Base-by-base conservation (phyloP, 805 yeast species). In the Starmerella bombi region DNA sequence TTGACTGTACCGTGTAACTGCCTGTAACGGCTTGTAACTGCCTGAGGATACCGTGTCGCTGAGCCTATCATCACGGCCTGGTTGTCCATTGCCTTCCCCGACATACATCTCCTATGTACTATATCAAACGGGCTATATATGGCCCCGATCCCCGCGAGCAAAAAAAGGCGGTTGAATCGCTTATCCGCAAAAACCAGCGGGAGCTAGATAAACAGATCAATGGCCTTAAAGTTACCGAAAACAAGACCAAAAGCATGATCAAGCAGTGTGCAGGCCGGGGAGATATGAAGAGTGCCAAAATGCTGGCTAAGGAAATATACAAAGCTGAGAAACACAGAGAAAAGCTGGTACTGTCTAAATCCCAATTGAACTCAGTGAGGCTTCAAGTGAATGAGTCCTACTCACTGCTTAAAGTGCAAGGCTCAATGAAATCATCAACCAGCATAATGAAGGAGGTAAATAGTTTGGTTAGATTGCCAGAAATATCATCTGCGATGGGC, bases 101-200 rank as follows among this genome's bases (percentile, higher is more conserved):
- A n/a, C n/a, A n/a, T n/a, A n/a, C n/a, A n/a, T n/a, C n/a, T n/a
- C n/a, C n/a, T 23, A 88, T 88, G 97, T 84, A 88, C 56, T 79
- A 69, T 58, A 59, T 88, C 25, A 86, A 83, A 63, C 77, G 78
- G 57, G 81, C 86, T 3, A 77, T 88, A 29, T 88, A 93, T 80
- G 98, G 98, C 0, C 96, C 97, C 0, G 95, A 86, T 56, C 95
- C 96, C 32, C 78, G 79, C 54, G 97, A 62, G 49, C 74, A 67
- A 74, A 75, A 73, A 69, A 64, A 91, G 41, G 79, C 75, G 50
- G 81, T 93, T 51, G 86, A 81, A 54, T 66, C 74, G 29, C 68
- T 84, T 17, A 70, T 88, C 32, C 76, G 97, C 43, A 80, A 79
- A 61, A 91, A 86, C 60, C 76, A 77, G 46, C 68, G 97, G 34